Evolutionary conservation across 2,329 filamentous ascomycete species (phyloP), one percentile per base, ranked within the genome.

Genomic region (Thielaviopsis musarum): DNA sequence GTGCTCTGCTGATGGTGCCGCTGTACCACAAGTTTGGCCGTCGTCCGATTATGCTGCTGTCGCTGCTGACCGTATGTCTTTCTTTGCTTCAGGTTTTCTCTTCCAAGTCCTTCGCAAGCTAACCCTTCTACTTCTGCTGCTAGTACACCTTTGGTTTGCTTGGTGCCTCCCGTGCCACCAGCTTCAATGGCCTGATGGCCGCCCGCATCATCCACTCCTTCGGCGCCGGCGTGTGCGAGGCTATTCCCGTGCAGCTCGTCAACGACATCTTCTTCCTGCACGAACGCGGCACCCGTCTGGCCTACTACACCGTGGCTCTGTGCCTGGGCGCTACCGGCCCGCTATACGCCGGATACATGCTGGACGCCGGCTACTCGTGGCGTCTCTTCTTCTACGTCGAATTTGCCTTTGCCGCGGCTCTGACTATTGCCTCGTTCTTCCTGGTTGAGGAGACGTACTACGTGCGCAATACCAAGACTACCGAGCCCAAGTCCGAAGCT

Each of bases 351-450:
- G 78, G 79, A 13, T 82, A 82, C 66, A 82, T 83, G 79, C 74
- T 83, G 6, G 73, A 75, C 0, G 78, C 73, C 0, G 76, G 77
- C 10, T 76, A 79, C 64, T 80, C 78, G 6, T 83, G 79, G 79
- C 71, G 76, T 17, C 73, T 82, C 0, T 83, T 78, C 70, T 83
- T 82, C 70, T 82, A 81, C 65, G 79, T 82, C 58, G 74, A 77
- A 62, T 73, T 79, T 54, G 80, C 78, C 2, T 82, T 83, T 1
- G 61, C 52, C 1, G 34, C 38, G 13, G 57, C 59, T 3, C 57
- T 63, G 4, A 65, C 69, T n/a, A 56, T 71, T 2, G 65, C 65
- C 54, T 66, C 66, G 19, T 79, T 80, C 67, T 70, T 81, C 55
- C 71, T 80, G 57, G 77, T 79, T 57, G 77, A 80, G 64, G 78